Evolutionary conservation across 73 alveolate species (phyloP).

Genomic region (Tetrahymena borealis): DNA sequence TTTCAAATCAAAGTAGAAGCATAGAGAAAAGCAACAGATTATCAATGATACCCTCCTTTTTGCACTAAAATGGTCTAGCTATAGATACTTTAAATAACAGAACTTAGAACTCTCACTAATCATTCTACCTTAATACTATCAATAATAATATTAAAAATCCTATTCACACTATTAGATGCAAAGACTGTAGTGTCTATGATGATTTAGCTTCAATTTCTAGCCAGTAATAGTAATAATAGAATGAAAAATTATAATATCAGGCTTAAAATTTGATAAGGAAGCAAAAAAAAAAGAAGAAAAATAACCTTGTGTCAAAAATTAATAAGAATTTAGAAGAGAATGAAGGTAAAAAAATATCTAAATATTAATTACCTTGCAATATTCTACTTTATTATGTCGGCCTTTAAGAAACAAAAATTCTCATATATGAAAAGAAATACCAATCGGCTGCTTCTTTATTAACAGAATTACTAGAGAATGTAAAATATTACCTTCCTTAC

Average conservation of each 20-base stretch:
- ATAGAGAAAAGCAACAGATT: too few relatives aligned
- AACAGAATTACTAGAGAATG: background rate
- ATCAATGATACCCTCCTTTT: background rate
- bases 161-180: background rate
- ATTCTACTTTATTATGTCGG: background rate
- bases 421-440: background rate
- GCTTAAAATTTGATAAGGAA: background rate
- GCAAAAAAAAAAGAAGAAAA: background rate
- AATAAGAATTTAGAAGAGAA: background rate
- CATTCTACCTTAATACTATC: background rate
- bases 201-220: background rate
- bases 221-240: background rate
- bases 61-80: background rate
- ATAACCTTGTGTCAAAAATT: background rate
- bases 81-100: background rate
- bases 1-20: too few relatives aligned
- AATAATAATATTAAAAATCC: background rate
- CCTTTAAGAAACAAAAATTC: background rate
- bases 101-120: background rate
- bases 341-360: background rate
- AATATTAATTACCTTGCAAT: background rate
- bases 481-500: background rate
- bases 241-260: background rate
- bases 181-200: background rate
- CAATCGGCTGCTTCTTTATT: background rate